Evolutionary conservation across 305 asterid genomes (phyloP), one percentile per base, ranked within the genome.

Genomic region (Ruellia speciosa): DNA sequence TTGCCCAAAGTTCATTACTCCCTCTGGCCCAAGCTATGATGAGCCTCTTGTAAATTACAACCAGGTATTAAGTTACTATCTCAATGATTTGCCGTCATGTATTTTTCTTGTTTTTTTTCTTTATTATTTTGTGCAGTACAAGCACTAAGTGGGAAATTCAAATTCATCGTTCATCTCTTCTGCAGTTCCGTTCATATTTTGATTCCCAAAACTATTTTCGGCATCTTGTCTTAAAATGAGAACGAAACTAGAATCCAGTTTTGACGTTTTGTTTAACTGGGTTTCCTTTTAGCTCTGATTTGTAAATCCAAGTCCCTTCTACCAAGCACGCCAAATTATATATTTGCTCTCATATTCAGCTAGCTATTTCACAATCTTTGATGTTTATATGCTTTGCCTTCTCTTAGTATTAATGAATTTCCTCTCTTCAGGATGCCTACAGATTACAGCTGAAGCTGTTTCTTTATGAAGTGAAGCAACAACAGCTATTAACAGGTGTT

Each of bases 1-100:
- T 0, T 88, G 99, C 73, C 97, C 97, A 15, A 92, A 88, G 80
- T 92, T 92, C 74, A 88, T 92, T 65, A 92, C 97, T 45, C 99
- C 99, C 14, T 86, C 99, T 46, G 79, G 95, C 59, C 94, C 95
- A 18, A 92, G 93, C 75, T 88, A 73, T 47, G 94, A 92, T 67
- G 98, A 88, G 74, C 94, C 97, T 73, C 96, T 82, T 56, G 85
- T 84, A 60, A 84, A 84, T 66, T 87, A 84, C 81, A 87, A 84
- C 66, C 96, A 84, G 94, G 96, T 84, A 70, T 12, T 12, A 39
- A 39, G 13, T 16, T 41, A 0, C 14, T 55, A 52, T 35, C 20
- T 53, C 39, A 18, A 24, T 39, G 45, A 8, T 1, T 24, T 24
- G 31, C 31, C 2, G 31, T 4, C 31, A 24, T 24, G 31, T 24